Evolutionary conservation across 1,284 basidiomycete genomes (phyloP).

Genomic region (Ustilago hordei): DNA sequence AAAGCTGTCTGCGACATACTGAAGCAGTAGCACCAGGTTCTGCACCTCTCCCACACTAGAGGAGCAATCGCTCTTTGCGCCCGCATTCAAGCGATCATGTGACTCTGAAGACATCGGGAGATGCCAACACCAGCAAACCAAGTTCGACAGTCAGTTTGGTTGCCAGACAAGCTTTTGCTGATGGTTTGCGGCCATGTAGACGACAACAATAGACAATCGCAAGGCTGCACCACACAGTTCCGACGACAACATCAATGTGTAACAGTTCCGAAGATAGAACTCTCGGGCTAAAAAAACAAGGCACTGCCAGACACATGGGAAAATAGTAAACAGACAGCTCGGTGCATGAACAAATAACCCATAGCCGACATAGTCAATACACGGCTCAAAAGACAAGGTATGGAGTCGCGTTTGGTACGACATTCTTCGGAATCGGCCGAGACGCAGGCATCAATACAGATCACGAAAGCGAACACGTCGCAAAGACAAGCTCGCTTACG

Average conservation of each 20-base stretch:
- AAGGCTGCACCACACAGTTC: not conserved
- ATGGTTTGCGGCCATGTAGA: not conserved
- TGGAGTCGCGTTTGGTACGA: not conserved
- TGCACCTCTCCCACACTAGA: too few species aligned
- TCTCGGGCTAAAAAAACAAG: not conserved
- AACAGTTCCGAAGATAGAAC: not conserved
- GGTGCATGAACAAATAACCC: not conserved
- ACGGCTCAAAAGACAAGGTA: not conserved
- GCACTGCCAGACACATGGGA: not conserved
- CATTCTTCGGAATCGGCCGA: not conserved
- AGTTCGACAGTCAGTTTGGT: not conserved
- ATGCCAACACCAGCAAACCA: not conserved
- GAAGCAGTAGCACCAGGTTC: too few species aligned
- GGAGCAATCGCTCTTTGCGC: too few species aligned
- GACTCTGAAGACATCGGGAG: not conserved
- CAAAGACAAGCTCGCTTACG: not conserved
- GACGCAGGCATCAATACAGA: not conserved
- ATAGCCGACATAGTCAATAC: not conserved
- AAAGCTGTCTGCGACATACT: too few species aligned
- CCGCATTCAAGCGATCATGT: too few species aligned
- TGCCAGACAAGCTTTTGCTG: not conserved
- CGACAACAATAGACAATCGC: not conserved
- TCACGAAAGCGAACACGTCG: not conserved
- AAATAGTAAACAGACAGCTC: not conserved
- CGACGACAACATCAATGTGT: not conserved